These are phyloP conservation scores for Alternaria ethzedia DNA, from an alignment of 2,329 filamentous ascomycete species.

Conservation along the genomic window DNA sequence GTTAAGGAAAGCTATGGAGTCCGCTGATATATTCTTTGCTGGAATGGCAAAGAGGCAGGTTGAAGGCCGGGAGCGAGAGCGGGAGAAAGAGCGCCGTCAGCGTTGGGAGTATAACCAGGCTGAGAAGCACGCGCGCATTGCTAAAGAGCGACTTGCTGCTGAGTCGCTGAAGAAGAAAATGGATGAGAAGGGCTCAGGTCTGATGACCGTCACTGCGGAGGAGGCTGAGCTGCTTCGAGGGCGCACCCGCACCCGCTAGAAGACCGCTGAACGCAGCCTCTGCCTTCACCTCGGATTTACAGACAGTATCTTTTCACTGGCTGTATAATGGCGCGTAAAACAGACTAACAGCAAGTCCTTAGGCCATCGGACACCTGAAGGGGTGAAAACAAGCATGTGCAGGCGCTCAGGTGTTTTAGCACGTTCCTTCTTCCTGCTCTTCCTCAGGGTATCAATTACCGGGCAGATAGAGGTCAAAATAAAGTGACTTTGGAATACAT, in stretches of 20 bases:
- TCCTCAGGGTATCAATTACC: neutral
- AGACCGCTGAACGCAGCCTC: neutral
- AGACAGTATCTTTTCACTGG: neutral
- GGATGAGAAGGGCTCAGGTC: slow-evolving; percentile 1
- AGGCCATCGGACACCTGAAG: too few species aligned
- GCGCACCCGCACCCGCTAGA: neutral
- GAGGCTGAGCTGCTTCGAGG: slow-evolving; percentile 10
- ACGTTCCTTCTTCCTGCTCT: neutral
- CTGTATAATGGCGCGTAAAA: neutral
- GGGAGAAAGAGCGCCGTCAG: slow-evolving; percentile 1
- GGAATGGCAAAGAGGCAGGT: neutral
- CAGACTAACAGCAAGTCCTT: neutral
- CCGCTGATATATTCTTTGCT: slow-evolving; percentile 9
- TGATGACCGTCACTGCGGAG: slow-evolving; percentile 10
- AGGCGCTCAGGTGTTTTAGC: neutral
- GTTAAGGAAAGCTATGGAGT: slow-evolving; percentile 4
- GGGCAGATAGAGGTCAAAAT: neutral
- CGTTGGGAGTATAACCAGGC: slow-evolving; percentile 2
- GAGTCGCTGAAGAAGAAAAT: slow-evolving; percentile 9
- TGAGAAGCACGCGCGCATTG: neutral
- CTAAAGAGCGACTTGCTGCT: neutral
- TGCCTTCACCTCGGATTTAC: neutral
- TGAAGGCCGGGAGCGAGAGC: neutral
- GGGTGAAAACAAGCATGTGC: neutral
- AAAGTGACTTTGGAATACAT: neutral